Percentiles rank a stretch among this genome's conserved stretches.
phyloP scores from a whole-genome alignment of 1,139 yeast species.

The Pichia cactophila region DNA sequence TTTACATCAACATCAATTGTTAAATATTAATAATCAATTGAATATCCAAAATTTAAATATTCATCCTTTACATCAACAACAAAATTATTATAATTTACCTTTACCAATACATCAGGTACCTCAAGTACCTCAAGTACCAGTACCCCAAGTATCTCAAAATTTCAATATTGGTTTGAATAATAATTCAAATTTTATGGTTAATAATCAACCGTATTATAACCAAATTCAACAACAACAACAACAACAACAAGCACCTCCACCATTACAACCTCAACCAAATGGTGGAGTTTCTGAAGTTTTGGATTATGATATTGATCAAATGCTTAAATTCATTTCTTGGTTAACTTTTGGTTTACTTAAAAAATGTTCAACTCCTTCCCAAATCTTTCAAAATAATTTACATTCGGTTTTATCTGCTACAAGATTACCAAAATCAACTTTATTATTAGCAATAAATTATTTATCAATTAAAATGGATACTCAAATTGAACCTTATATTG shows the following conservation, averaged over 20 bases:
- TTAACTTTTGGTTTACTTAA: conserved; percentile 26
- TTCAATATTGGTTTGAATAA: neutral
- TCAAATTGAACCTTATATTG: conserved; percentile 24
- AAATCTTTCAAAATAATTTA: conserved; percentile 52
- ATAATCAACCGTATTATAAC: neutral
- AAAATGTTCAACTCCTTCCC: conserved; percentile 37
- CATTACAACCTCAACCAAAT: conserved; percentile 6
- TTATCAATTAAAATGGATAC: conserved; percentile 38
- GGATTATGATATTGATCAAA: conserved; percentile 68
- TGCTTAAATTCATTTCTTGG: conserved; percentile 59
- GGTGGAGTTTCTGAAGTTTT: conserved; percentile 71
- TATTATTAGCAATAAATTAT: conserved; percentile 72
- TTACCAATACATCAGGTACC: neutral
- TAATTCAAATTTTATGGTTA: neutral
- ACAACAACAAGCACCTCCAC: neutral
- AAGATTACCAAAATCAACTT: conserved; percentile 74
- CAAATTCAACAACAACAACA: conserved; percentile 4
- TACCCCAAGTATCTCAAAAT: neutral
- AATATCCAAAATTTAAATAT: neutral
- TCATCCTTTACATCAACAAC: neutral
- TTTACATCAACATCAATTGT: neutral
- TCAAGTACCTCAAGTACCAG: neutral
- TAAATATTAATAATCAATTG: neutral
- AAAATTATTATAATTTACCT: neutral
- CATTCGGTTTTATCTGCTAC: conserved; percentile 79